These are phyloP conservation scores for Nemophila menziesii DNA, from an alignment of 257 asterid species.

Conservation along the genomic window DNA sequence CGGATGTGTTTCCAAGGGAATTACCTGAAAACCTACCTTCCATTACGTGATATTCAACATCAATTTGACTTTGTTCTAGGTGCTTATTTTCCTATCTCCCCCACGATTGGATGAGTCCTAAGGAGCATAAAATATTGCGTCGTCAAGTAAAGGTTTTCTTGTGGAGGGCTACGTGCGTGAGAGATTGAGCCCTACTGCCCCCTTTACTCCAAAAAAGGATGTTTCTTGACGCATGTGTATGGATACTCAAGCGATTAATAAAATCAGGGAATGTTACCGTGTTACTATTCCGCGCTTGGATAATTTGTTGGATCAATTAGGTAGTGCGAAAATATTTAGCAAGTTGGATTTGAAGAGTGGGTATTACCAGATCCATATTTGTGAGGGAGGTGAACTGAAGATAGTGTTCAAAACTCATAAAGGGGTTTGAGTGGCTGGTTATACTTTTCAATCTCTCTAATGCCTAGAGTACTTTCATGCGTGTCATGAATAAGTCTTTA, in stretches of 20 bases:
- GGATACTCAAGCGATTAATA: neutral
- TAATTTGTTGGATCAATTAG: neutral
- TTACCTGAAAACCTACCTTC: neutral
- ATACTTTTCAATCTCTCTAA: conserved; percentile 9
- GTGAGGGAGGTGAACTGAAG: conserved; percentile 6
- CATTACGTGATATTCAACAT: neutral
- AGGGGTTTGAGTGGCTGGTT: conserved; percentile 8
- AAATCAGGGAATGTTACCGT: neutral
- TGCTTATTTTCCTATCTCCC: neutral
- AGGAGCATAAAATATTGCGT: no score
- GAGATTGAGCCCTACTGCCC: neutral
- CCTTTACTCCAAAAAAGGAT: neutral
- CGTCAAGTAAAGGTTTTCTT: conserved; percentile 1
- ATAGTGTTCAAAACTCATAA: neutral
- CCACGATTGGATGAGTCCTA: neutral
- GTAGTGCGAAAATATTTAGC: neutral
- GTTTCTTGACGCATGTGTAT: neutral
- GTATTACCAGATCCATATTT: neutral
- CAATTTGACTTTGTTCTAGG: neutral
- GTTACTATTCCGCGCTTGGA: neutral
- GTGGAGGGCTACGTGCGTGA: neutral
- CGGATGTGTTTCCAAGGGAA: neutral
- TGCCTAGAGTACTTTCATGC: no score
- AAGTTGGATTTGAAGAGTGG: no score
- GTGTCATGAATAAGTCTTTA: no score